Base-by-base conservation (phyloP, 495 filamentous ascomycete species). In the Sphaerosporella brunnea region DNA sequence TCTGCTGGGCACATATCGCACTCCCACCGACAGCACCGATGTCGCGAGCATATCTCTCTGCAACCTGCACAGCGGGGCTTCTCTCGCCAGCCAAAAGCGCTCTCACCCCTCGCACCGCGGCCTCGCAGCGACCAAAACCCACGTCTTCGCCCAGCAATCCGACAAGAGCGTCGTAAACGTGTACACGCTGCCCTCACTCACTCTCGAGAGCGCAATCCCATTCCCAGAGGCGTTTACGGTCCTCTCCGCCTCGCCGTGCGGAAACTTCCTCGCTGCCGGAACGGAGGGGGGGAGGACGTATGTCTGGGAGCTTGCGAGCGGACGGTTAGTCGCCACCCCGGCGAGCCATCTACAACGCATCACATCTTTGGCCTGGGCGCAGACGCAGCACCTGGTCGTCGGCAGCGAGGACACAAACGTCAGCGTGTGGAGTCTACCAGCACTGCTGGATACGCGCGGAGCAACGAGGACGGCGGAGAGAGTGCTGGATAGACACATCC, bases 91-190 rank as follows among this genome's bases (percentile, higher is more conserved):
- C 51, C 92, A 93, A 73, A 96, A 94, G 72, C 94, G 93, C 67
- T 93, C 82, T 66, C 84, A 83, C 25, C 79, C 80, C 5, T 68
- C 77, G 19, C 66, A 72, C 37, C 83, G 86, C 63, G 79, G 82
- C 51, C 65, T 97, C 21, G 90, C 83, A 24, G 72, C 84, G 49
- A 94, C 73, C 59, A 69, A 75, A 32, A 78, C 79, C 18, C 90
- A 97, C 60, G 71, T 96, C 26, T 97, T 92, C 56, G 77, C 88
- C 1, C 88, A 82, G 5, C 90, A 97, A 59, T 72, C 75, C 11
- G 86, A 84, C 30, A 96, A 95, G 63, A 84, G 85, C 1, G 78
- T 92, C 23, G 69, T 97, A 4, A 84, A 95, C 66, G 82, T 97
- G 45, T 96, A 94, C 60, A 82, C 73, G 8, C 18, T 25, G 1